A percentile compares a stretch with the other conserved stretches of the same genome.
Conservation (phyloP, 805 yeast species). For the Lachancea mirantina region DNA sequence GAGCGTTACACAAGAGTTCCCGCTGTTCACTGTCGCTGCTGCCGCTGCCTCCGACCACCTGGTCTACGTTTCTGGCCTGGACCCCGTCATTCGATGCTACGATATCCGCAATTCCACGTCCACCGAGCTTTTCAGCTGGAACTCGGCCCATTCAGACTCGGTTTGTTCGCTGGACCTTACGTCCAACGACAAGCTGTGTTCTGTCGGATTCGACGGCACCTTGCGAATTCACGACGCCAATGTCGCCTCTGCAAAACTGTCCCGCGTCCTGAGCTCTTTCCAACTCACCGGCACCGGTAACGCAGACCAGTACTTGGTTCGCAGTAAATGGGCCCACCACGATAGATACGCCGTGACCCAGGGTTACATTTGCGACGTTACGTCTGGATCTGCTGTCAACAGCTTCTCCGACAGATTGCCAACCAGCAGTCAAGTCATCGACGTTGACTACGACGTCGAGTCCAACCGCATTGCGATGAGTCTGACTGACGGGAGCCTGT, state of each 20-base stretch:
- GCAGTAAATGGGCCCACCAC: conserved; percentile 4
- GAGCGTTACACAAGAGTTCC: conserved; percentile 43
- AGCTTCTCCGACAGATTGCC: neutral
- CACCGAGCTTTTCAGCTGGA: conserved; percentile 4
- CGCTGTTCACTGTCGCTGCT: conserved; percentile 46
- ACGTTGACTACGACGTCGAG: conserved; percentile 6
- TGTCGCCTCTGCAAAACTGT: conserved; percentile 1
- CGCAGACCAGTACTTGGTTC: conserved; percentile 3
- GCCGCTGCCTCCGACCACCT: conserved; percentile 34
- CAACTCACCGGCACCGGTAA: neutral
- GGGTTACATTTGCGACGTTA: conserved; percentile 6
- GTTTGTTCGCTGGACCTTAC: conserved; percentile 5
- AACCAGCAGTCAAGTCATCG: conserved; percentile 1
- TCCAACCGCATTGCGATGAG: conserved; percentile 2
- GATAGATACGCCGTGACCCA: conserved; percentile 3
- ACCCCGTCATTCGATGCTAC: conserved; percentile 52
- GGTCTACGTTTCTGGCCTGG: conserved; percentile 59
- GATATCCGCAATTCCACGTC: conserved; percentile 33
- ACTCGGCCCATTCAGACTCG: conserved; percentile 3
- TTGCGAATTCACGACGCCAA: conserved; percentile 6
- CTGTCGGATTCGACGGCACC: conserved; percentile 6
- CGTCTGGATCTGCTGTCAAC: conserved; percentile 1
- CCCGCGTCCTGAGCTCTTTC: conserved; percentile 1
- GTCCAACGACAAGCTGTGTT: conserved; percentile 5
- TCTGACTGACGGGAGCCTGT: conserved; percentile 4